Evolutionary conservation across 345 rosid genomes (phyloP).

Genomic region (Aegle marmelos): DNA sequence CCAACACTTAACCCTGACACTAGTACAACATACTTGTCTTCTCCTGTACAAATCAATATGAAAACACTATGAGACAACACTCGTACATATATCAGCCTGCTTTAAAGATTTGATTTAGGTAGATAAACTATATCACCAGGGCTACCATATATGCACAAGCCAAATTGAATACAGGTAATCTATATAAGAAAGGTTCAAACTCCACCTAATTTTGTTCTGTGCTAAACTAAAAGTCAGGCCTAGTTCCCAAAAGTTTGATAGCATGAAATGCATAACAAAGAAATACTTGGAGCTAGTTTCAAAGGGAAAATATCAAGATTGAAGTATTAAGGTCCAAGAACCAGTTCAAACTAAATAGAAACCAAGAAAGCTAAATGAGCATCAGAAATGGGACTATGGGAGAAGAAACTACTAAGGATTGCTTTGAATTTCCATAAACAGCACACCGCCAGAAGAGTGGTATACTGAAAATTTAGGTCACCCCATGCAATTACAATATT

Average conservation of each 20-base stretch:
- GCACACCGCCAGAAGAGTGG: background rate
- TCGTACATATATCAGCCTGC: background rate
- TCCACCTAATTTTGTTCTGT: background rate
- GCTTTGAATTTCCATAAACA: background rate
- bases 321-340: background rate
- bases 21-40: constrained; percentile 78
- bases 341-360: background rate
- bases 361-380: background rate
- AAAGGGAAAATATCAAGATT: background rate
- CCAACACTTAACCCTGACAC: constrained; percentile 83
- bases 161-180: background rate
- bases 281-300: background rate
- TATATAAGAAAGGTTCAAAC: background rate
- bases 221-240: background rate
- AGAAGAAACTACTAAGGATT: background rate
- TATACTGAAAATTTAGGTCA: background rate
- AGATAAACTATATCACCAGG: background rate
- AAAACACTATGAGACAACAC: constrained; percentile 18
- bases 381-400: background rate
- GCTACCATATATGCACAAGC: background rate
- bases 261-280: background rate
- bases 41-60: constrained; percentile 47
- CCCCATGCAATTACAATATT: background rate
- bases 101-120: background rate
- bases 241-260: background rate